Base-by-base conservation (phyloP, 1,284 basidiomycete species). In the Wolfiporia cocos region DNA sequence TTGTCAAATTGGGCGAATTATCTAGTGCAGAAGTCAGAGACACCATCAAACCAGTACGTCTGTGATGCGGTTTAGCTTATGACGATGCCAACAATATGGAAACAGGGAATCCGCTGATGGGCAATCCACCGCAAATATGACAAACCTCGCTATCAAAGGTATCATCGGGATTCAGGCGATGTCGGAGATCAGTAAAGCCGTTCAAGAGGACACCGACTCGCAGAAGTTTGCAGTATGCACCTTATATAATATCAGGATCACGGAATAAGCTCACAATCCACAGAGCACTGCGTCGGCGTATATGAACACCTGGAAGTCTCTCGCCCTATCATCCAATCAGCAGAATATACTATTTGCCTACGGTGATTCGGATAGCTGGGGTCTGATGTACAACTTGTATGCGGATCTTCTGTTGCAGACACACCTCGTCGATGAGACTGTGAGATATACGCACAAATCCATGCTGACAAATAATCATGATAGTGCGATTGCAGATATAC, bases 81-180 rank as follows among this genome's bases (percentile, higher is more conserved):
- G 2, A 7, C 3, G 15, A 12, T 4, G 20, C 20, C 17, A 31
- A 6, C n/a, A 3, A 32, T n/a, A 15, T 3, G 12, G 5, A 17
- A 10, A 9, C 52, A 78, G 81, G 58, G 74, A 75, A 54, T 73
- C 77, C 23, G 80, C 79, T 1, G 64, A 73, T 12, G 62, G 81
- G 5, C 26, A 47, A 23, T 17, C 20, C 17, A 39, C 15, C 4
- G 74, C 76, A 19, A 86, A 87, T 54, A 79, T 85, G 59, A 86
- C 83, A 10, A 85, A 88, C 51, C 69, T 86, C n/a, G 82, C 81
- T 1, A 78, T 86, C 62, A 86, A 87, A 32, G 56, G 82, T 4
- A 81, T 85, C 45, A 64, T 81, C 33, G 82, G 80, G 19, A 83
- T 86, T 53, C 73, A 70, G 48, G 79, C 71, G 7, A 83, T 85